Evolutionary conservation across 768 basidiomycete species (phyloP), one percentile per base, ranked within the genome.

Genomic region (Ephemerocybe angulata): DNA sequence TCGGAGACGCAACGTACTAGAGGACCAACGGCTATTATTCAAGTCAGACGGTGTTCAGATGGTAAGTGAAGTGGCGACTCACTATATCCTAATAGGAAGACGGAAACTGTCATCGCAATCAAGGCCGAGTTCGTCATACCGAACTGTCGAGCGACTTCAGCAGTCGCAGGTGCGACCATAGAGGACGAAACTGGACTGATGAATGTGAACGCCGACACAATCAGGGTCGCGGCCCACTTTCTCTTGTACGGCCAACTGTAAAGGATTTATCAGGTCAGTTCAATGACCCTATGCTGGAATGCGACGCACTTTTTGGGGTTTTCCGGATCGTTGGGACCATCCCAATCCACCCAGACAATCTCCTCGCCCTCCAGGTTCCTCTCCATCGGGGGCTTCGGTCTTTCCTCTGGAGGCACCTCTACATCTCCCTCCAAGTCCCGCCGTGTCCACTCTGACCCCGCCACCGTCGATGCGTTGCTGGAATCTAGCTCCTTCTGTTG

Each of bases 171-270:
- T 0, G 89, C 84, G 1, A 89, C 72, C 83, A 88, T 88, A 3
- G 87, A 81, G 3, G 89, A 91, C 0, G 87, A 83, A 0, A 90
- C 73, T 0, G 87, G 85, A 6, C 74, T 76, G 31, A 88, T 85
- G 63, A 88, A 85, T 0, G 87, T 85, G 63, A 86, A 89, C 0
- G 75, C 72, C 0, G 87, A 87, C 0, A 87, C 81, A 27, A 87
- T 75, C n/a, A 77, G 58, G 0, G 84, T 86, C 0, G 81, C 82
- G 0, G 74, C 78, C 87, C 86, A 87, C 74, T 86, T 88, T 60
- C 70, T 71, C 27, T 64, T 72, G 51, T 72, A 77, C 3, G 73
- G 63, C 86, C 87, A 87, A 63, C 87, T 84, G n/a, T 19, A 27
- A 27, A 47, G 10, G 17, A 42, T 21, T 13, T 6, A 11, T 46